Base-by-base conservation (phyloP, 176 grass and related monocot species). In the Oryza meyeriana region DNA sequence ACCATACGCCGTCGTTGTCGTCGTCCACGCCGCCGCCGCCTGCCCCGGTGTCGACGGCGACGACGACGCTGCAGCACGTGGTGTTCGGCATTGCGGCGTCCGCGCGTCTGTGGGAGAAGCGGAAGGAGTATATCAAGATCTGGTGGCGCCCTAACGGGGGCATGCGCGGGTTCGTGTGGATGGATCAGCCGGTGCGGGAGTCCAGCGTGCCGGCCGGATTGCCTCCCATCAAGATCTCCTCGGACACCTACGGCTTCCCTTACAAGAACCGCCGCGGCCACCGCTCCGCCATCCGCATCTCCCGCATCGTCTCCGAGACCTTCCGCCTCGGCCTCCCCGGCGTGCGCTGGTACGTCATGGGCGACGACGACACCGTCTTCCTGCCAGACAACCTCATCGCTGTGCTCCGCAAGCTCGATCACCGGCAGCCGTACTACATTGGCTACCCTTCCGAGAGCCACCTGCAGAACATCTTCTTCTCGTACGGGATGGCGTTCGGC, bases 351-450 rank as follows among this genome's bases (percentile, higher is more conserved):
- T 94, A 70, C 66, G 89, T 94, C 24, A 94, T 94, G 92, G 92
- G 92, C 33, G 92, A 94, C 35, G 92, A 94, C n/a, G 92, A 94
- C 67, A 94, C 92, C 17, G 80, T 91, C 47, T 94, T 94, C 79
- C 12, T 94, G 42, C 75, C 92, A 0, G 89, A 91, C 69, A 94
- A 94, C 71, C 89, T 94, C 38, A 59, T 90, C 26, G 77, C 59
- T 27, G 77, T 90, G 12, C 92, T 94, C 20, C 61, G 65, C 26
- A 80, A 75, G 33, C 85, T 94, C 61, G 92, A 94, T n/a, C 86
- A 94, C 66, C 88, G 86, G 29, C 86, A 89, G 83, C 88, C 86
- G 3, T 94, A 94, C 79, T 94, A 94, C 86, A 85, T 91, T n/a
- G 92, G 92, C 7, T 91, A 89, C 7, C 83, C 69, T 16, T 94